Base-by-base conservation (phyloP, 768 basidiomycete species). In the Termitomyces sp. region DNA sequence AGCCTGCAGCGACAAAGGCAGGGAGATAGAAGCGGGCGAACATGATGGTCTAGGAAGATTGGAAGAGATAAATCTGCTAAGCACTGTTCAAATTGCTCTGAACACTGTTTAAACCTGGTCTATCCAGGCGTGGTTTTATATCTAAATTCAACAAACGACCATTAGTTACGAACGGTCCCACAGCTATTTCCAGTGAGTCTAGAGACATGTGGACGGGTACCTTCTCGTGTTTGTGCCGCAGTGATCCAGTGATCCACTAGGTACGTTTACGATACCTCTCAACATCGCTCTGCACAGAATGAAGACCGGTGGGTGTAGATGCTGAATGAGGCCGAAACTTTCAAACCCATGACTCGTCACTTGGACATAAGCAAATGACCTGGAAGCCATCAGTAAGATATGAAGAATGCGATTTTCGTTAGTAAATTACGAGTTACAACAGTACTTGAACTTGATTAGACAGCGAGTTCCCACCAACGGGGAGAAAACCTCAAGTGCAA, bases 61-160 rank as follows among this genome's bases (percentile, higher is more conserved):
- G 38, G 38, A 38, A 38, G 38, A 38, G 16, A 38, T 18, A 9
- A 38, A 38, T 9, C n/a, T 9, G 38, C 7, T 38, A n/a, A 10
- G 9, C 18, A 43, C 42, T 59, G 51, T 47, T 53, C 52, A 52
- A 56, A 56, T 51, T 49, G 39, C 53, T 56, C 53, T 57, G 56
- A 39, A 51, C 57, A 56, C 42, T 44, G 56, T 18, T 31, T 35
- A 38, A 44, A 32, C 15, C 31, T 9, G 16, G 33, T 33, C n/a
- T 11, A n/a, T 5, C n/a, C 29, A 22, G 13, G 3, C 23, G 29
- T 18, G 47, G 41, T 27, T 53, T 50, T 56, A 50, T 56, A 56
- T 53, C 45, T 56, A 50, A 50, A 56, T 29, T 38, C 16, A 38
- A 31, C 35, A 7, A 22, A 16, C 27, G 10, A 22, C 35, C 36